Evolutionary conservation across 192 early-diverging fungal species (phyloP), one percentile per base, ranked within the genome.

Genomic region (Coemansia javaensis): DNA sequence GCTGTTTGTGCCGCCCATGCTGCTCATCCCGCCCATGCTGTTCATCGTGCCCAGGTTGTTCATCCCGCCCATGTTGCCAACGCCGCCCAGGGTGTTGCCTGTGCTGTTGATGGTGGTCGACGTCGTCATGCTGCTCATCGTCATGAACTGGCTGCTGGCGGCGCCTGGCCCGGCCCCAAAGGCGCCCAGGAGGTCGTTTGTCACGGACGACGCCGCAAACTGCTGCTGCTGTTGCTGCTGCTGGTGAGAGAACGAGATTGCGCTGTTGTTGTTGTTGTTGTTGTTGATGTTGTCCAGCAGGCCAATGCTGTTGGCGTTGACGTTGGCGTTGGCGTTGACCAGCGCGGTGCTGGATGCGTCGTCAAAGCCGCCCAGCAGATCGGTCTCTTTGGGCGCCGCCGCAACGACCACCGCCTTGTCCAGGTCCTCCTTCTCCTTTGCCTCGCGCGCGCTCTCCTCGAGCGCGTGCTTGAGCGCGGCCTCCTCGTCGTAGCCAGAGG

Each of bases 381-480:
- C 70, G 6, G 56, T 44, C 37, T 74, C 70, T 14, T 37, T 47
- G 6, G 39, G 33, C 24, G 36, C 10, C 3, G 23, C 25, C 12
- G 46, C n/a, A 12, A 39, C 40, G 11, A 52, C 7, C 5, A 32
- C 47, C 7, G 8, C 18, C 33, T 37, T 38, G 28, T 42, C 44
- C 2, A 43, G 38, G 6, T 41, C 48, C 38, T 64, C 57, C 15
- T 59, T 47, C 11, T 38, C 43, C 51, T 55, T 66, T 0, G 90
- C 88, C 47, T 83, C 79, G 17, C 79, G 75, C 46, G 81, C 82
- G 50, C 89, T 91, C 49, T 91, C 90, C 61, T 93, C 93, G 11
- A 98, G 67, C 8, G 95, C 95, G 33, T 71, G 73, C 25, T 78
- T 82, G 10, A 94, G 66, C 38, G 93, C 91, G 0, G 64, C 63